Conservation (phyloP, 371 early-diverging fungal genomes). For the Mucor plumbeus region DNA sequence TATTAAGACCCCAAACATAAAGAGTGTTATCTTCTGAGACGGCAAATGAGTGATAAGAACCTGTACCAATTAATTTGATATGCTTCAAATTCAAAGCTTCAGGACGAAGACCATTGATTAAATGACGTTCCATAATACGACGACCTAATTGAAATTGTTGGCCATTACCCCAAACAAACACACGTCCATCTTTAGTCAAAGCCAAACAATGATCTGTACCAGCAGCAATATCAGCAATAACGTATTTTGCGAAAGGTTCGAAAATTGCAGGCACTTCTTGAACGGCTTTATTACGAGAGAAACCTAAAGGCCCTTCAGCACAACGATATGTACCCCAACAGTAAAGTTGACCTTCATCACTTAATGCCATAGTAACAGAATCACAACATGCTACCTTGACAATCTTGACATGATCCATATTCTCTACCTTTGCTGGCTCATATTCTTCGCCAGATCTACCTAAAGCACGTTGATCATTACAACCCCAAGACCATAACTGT, state of each 20-base stretch:
- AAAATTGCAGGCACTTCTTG: constrained; percentile 72
- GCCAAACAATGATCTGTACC: constrained; percentile 95
- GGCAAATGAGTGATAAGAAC: constrained; percentile 89
- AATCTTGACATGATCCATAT: constrained; percentile 70
- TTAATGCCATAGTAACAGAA: constrained; percentile 90
- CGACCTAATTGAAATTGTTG: constrained; percentile 95
- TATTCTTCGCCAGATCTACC: constrained; percentile 89
- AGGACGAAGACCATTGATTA: constrained; percentile 64
- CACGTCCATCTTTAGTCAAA: constrained; percentile 71
- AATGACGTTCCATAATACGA: constrained; percentile 72
- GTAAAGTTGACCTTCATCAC: constrained; percentile 85
- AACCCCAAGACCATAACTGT: constrained; percentile 93
- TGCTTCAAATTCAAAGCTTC: constrained; percentile 60
- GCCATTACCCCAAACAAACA: constrained; percentile 96
- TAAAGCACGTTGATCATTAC: constrained; percentile 98
- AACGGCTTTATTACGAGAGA: constrained; percentile 64
- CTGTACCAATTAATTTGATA: constrained; percentile 77
- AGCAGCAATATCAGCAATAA: constrained; percentile 80
- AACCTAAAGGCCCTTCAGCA: constrained; percentile 75
- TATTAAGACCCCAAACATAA: constrained; percentile 95
- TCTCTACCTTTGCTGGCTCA: constrained; percentile 63
- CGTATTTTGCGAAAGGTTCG: constrained; percentile 36
- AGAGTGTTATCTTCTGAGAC: constrained; percentile 69
- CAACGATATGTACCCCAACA: constrained; percentile 95
- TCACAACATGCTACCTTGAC: constrained; percentile 94